A percentile compares a stretch with the other conserved stretches of the same genome.
phyloP scores from a whole-genome alignment of 257 asterid species.

The Mitragyna speciosa region DNA sequence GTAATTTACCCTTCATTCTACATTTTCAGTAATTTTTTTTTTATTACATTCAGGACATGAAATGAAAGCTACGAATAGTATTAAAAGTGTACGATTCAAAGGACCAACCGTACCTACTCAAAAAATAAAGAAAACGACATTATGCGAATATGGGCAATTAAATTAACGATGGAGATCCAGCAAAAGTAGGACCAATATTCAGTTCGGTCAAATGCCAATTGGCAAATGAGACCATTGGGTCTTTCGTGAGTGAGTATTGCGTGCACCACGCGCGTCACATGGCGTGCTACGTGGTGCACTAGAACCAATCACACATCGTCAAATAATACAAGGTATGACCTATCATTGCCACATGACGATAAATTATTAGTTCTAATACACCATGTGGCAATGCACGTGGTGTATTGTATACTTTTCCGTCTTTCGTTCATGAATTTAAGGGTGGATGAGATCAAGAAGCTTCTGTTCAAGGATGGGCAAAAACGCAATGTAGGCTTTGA shows the following conservation, averaged over 20 bases:
- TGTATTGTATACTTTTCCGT: no score
- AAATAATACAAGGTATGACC: no score
- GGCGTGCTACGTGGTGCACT: no score
- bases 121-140: neutral
- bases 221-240: conserved; percentile 9
- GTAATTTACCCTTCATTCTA: no score
- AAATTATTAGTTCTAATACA: no score
- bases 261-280: no score
- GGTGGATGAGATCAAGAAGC: conserved; percentile 6
- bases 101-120: conserved; percentile 6
- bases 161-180: neutral
- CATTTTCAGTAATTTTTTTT: neutral
- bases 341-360: no score
- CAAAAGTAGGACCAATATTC: neutral
- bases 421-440: conserved; percentile 3
- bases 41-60: neutral
- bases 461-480: conserved; percentile 12
- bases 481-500: conserved; percentile 14
- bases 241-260: no score
- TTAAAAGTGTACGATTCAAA: neutral
- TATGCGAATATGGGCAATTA: neutral
- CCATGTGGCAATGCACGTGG: no score
- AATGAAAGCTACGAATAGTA: neutral
- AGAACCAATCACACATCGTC: no score
- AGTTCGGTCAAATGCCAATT: neutral